These are phyloP conservation scores for Ophiosphaerella herpotricha DNA, from an alignment of 2,329 filamentous ascomycete genomes.

Conservation along the genomic window DNA sequence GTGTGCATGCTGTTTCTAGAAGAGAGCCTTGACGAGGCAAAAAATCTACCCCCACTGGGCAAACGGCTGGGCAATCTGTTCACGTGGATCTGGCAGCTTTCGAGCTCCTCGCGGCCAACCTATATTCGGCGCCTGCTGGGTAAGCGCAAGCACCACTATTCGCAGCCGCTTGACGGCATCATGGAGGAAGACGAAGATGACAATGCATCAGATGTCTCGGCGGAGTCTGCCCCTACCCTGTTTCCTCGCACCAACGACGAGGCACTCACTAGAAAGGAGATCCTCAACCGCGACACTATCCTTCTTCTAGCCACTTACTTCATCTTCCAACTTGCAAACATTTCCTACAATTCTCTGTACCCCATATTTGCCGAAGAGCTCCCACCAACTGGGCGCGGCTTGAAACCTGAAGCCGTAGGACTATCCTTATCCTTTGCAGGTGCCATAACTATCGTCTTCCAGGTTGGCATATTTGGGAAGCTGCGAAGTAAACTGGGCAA, in stretches of 20 bases:
- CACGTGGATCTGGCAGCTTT: conserved; percentile 72
- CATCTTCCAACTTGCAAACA: conserved; percentile 91
- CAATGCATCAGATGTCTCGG: conserved; percentile 42
- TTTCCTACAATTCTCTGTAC: conserved; percentile 93
- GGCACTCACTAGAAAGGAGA: conserved; percentile 58
- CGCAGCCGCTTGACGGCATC: conserved; percentile 27
- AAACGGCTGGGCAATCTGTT: conserved; percentile 65
- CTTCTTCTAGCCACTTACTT: conserved; percentile 84
- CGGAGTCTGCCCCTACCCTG: conserved; percentile 42
- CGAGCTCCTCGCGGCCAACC: conserved; percentile 61
- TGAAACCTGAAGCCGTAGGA: conserved; percentile 81
- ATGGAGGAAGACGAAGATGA: conserved; percentile 46
- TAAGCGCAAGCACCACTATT: conserved; percentile 30
- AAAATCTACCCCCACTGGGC: conserved; percentile 63
- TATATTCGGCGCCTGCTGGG: conserved; percentile 56
- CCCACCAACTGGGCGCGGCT: conserved; percentile 74
- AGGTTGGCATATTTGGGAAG: conserved; percentile 80
- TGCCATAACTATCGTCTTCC: conserved; percentile 84
- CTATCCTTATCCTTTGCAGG: conserved; percentile 84
- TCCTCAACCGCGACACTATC: conserved; percentile 81
- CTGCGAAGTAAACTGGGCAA: conserved; percentile 83
- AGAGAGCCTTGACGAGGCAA: conserved; percentile 77
- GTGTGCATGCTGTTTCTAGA: conserved; percentile 81
- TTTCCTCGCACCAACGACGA: conserved; percentile 49
- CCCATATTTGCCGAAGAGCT: conserved; percentile 84